Conservation (phyloP, 352 stramenopile species). For the Phytophthora sojae region DNA sequence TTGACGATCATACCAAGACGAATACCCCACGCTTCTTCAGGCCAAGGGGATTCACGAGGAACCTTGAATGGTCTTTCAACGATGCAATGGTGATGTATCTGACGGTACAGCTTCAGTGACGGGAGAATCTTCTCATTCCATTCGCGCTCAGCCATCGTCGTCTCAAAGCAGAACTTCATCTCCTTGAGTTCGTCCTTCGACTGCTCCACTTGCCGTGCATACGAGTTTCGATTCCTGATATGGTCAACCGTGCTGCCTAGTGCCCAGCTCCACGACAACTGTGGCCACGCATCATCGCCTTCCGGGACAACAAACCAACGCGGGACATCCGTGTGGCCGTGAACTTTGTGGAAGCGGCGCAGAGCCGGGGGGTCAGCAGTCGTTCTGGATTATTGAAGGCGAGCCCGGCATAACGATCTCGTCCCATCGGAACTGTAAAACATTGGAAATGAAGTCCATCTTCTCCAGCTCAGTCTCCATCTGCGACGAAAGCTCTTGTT, state of each 20-base stretch:
- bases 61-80: neutral
- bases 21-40: neutral
- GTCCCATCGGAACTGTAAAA: neutral
- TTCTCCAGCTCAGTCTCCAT: neutral
- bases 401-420: neutral
- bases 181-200: neutral
- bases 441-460: neutral
- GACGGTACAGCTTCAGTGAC: neutral
- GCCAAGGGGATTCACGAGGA: neutral
- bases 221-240: too few relatives aligned
- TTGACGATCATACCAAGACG: neutral
- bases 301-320: neutral
- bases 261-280: neutral
- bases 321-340: neutral
- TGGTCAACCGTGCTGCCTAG: neutral
- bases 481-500: neutral
- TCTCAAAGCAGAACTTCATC: neutral
- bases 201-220: neutral
- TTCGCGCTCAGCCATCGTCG: neutral
- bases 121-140: neutral
- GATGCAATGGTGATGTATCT: neutral
- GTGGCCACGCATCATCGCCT: neutral
- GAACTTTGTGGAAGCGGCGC: neutral
- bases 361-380: too few relatives aligned
- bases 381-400: too few relatives aligned